Evolutionary conservation across 2,329 filamentous ascomycete species (phyloP), one percentile per base, ranked within the genome.

Genomic region (Colletotrichum theobromicola): DNA sequence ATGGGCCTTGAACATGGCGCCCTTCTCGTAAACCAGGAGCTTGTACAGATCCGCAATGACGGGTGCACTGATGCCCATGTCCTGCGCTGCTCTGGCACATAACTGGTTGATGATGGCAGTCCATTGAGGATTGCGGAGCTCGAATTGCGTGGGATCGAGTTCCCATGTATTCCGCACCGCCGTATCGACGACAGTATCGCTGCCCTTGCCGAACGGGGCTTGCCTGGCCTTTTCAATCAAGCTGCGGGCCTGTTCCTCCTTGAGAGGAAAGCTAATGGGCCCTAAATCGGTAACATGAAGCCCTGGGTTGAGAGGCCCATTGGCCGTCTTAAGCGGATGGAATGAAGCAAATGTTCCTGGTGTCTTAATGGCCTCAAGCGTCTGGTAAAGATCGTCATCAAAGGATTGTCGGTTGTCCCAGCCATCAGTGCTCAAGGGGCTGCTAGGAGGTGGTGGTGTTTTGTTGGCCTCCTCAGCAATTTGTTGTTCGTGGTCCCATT

Each of bases 11-110:
- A 87, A 88, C 80, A 88, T 86, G 5, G 86, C 86, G 0, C 87
- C 88, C 67, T 87, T 82, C 65, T 87, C 87, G 77, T 89, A 90
- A 4, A 90, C 77, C 4, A 88, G 79, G 79, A 90, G 81, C 75
- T 89, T 89, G 78, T 87, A 84, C 2, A 85, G 77, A 61, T 87
- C 80, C 2, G 84, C 84, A 2, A 66, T 76, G 64, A 85, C 77
- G 57, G 74, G 75, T 2, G 74, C 72, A 2, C 68, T 67, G 63
- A 87, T 79, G 2, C 84, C 84, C 12, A 88, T 78, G 1, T 80
- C 73, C 4, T 73, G 30, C 3, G 76, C 79, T 4, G 84, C 81
- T 4, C 66, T 53, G 1, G 13, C 10, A 2, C 81, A 79, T 15
- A 84, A 21, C 0, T n/a, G 13, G 1, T 79, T 6, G 2, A 87